These are phyloP conservation scores for Penicillium coffeae DNA, from an alignment of 495 filamentous ascomycete genomes.

Conservation along the genomic window DNA sequence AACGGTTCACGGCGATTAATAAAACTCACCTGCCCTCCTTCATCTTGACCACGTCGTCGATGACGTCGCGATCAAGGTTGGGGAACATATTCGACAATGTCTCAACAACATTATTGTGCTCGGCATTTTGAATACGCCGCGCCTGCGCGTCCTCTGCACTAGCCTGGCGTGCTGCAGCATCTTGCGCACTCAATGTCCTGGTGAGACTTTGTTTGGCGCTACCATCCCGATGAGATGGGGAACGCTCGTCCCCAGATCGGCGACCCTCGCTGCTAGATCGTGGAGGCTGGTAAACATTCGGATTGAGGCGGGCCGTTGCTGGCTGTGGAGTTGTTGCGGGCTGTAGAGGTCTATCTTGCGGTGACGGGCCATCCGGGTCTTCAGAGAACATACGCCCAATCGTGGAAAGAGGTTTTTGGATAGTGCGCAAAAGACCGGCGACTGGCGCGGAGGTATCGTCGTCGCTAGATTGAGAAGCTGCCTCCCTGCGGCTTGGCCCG, in stretches of 20 bases:
- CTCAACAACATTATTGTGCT: slow-evolving; percentile 89
- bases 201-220: slow-evolving; percentile 27
- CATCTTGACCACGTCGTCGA: slow-evolving; percentile 87
- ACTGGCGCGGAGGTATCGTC: slow-evolving; percentile 72
- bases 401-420: slow-evolving; percentile 85
- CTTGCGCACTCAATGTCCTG: slow-evolving; percentile 58
- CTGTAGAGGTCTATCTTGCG: slow-evolving; percentile 35
- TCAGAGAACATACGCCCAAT: slow-evolving; percentile 98
- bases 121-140: slow-evolving; percentile 72
- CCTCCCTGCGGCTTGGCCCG: slow-evolving; percentile 37
- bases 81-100: slow-evolving; percentile 92
- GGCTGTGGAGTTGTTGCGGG: slow-evolving; percentile 58
- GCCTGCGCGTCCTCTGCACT: slow-evolving; percentile 91
- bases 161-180: slow-evolving; percentile 90
- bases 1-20: neutral
- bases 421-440: slow-evolving; percentile 80
- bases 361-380: slow-evolving; percentile 44
- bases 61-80: slow-evolving; percentile 82
- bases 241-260: slow-evolving; percentile 44
- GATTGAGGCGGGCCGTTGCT: slow-evolving; percentile 55
- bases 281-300: slow-evolving; percentile 51
- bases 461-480: slow-evolving; percentile 42
- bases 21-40: slow-evolving; percentile 81
- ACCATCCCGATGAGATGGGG: slow-evolving; percentile 2
- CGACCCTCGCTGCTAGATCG: slow-evolving; percentile 42